phyloP scores from a whole-genome alignment of 192 early-diverging fungal genomes.

The Entomortierella chlamydospora region DNA sequence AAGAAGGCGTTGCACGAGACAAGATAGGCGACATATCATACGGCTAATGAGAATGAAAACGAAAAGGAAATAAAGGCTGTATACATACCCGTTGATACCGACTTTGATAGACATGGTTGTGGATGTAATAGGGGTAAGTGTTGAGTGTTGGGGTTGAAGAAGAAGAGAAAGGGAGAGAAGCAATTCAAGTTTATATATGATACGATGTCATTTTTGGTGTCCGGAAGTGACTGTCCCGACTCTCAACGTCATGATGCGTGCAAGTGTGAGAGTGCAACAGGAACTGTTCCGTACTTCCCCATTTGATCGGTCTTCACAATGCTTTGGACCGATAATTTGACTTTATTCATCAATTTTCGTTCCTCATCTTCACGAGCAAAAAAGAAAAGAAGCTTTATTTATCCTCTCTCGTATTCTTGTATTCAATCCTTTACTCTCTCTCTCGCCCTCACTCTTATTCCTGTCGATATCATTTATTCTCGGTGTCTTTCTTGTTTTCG shows the following conservation, averaged over 20 bases:
- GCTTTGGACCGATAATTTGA: background rate
- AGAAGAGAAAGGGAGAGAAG: conserved; percentile 17
- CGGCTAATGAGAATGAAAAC: background rate
- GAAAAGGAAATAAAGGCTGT: background rate
- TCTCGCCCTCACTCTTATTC: too few relatives aligned
- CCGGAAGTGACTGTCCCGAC: conserved; percentile 10
- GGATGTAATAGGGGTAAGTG: conserved; percentile 3
- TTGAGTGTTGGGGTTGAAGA: conserved; percentile 22
- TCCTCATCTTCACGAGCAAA: background rate
- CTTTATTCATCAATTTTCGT: background rate
- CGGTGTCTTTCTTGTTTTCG: background rate
- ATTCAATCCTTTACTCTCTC: background rate
- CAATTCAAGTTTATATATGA: background rate
- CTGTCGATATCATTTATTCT: too few relatives aligned
- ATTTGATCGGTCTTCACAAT: background rate
- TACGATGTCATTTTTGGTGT: too few relatives aligned
- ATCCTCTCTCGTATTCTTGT: background rate
- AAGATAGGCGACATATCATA: too few relatives aligned
- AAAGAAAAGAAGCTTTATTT: too few relatives aligned
- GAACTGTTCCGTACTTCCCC: background rate
- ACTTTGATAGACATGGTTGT: conserved; percentile 47
- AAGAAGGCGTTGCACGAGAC: too few relatives aligned
- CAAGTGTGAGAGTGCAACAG: background rate
- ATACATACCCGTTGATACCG: conserved; percentile 56
- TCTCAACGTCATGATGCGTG: conserved; percentile 17